These are phyloP conservation scores for Myxozyma geophila DNA, from an alignment of 805 yeast species.

Conservation along the genomic window DNA sequence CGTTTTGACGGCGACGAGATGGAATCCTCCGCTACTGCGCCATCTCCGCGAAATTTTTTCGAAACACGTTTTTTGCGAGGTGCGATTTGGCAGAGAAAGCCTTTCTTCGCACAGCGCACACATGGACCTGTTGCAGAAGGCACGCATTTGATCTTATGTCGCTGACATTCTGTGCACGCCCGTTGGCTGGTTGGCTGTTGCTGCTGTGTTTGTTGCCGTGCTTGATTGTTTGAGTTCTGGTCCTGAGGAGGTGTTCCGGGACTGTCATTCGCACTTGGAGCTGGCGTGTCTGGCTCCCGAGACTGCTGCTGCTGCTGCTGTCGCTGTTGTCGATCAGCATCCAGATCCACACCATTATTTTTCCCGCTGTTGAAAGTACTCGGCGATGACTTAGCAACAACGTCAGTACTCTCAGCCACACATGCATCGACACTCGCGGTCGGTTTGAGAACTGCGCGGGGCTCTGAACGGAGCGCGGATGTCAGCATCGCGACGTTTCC, in stretches of 20 bases:
- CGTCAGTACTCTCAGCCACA: background rate
- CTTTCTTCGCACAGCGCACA: slow-evolving; percentile 31
- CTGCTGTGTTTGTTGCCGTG: background rate
- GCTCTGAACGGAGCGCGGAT: slow-evolving; percentile 14
- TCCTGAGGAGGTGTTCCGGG: background rate
- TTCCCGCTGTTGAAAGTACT: background rate
- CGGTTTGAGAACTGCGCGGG: slow-evolving; percentile 10
- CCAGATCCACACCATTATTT: background rate
- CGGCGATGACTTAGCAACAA: background rate
- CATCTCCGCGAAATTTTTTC: slow-evolving; percentile 6
- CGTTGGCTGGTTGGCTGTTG: slow-evolving; percentile 17
- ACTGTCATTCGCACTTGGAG: too few relatives aligned
- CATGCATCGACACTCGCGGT: background rate
- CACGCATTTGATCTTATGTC: slow-evolving; percentile 32
- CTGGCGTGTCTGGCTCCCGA: background rate
- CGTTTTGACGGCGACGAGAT: background rate
- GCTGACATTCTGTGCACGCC: slow-evolving; percentile 35
- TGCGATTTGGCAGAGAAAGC: slow-evolving; percentile 28
- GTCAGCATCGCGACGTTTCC: slow-evolving; percentile 10
- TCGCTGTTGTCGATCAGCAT: background rate
- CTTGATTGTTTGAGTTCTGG: background rate
- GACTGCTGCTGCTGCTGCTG: background rate
- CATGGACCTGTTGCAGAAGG: slow-evolving; percentile 26
- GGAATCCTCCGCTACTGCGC: background rate
- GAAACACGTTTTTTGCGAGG: slow-evolving; percentile 32